Conservation (phyloP, 805 yeast species). For the Candida coquimbonensis region DNA sequence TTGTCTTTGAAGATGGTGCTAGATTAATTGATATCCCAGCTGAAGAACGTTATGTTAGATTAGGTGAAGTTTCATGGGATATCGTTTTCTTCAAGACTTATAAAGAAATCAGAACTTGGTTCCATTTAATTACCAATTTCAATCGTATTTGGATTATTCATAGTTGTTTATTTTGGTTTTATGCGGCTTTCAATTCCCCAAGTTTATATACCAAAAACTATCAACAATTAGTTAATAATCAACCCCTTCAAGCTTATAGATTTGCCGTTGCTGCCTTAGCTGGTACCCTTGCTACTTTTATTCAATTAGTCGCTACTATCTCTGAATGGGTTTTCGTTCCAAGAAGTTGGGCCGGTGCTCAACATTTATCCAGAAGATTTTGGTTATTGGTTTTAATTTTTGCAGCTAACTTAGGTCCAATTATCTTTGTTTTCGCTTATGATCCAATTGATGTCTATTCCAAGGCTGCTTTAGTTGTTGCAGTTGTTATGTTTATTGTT, state of each 20-base stretch:
- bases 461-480: constrained; percentile 65
- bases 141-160: constrained; percentile 98
- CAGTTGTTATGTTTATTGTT: constrained; percentile 84
- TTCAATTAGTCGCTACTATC: constrained; percentile 82
- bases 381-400: constrained; percentile 63
- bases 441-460: constrained; percentile 63
- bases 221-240: constrained; percentile 72
- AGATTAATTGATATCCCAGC: constrained; percentile 85
- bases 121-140: constrained; percentile 89
- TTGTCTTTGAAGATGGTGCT: constrained; percentile 85
- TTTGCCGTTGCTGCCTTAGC: constrained; percentile 94
- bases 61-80: constrained; percentile 91
- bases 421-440: constrained; percentile 77
- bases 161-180: constrained; percentile 88
- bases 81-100: constrained; percentile 92
- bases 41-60: constrained; percentile 79
- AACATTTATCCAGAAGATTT: constrained; percentile 85
- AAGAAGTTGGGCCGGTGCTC: constrained; percentile 99
- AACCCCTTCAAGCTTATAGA: constrained; percentile 81
- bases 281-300: constrained; percentile 76
- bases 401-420: constrained; percentile 73
- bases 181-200: constrained; percentile 87
- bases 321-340: constrained; percentile 97
- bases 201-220: constrained; percentile 84
- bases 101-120: constrained; percentile 95